Conservation (phyloP, 2,329 filamentous ascomycete genomes). For the Neofusicoccum laricinum region DNA sequence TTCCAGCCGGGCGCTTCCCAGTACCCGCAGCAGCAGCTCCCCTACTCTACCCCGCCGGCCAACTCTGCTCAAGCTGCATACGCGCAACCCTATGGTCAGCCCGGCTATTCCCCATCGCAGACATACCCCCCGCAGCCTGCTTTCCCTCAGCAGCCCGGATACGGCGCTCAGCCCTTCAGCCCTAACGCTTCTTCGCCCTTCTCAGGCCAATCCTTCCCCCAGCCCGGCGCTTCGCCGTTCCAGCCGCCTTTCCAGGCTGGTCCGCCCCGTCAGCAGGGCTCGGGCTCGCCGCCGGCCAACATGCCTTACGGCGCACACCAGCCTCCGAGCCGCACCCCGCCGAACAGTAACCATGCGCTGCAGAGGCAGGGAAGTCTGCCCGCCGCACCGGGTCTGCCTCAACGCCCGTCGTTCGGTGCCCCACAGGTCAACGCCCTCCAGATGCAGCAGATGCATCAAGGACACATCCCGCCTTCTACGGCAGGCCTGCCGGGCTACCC, state of each 20-base stretch:
- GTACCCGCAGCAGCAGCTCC: slow-evolving; percentile 15
- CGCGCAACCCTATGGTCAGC: slow-evolving; percentile 41
- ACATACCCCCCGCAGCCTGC: slow-evolving; percentile 18
- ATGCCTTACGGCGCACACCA: slow-evolving; percentile 42
- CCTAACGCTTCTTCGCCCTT: slow-evolving; percentile 31
- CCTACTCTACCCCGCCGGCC: slow-evolving; percentile 35
- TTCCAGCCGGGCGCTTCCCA: slow-evolving; percentile 5
- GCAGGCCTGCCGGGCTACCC: slow-evolving; percentile 12
- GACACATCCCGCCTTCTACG: slow-evolving; percentile 20
- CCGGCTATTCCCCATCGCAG: slow-evolving; percentile 20
- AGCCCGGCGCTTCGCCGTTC: slow-evolving; percentile 26
- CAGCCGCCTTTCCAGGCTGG: slow-evolving; percentile 24
- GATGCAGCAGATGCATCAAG: slow-evolving; percentile 25
- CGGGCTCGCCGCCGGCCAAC: slow-evolving; percentile 24
- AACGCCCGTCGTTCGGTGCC: slow-evolving; percentile 57
- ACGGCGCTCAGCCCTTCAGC: slow-evolving; percentile 23
- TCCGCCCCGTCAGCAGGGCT: slow-evolving; percentile 21
- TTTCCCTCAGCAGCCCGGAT: slow-evolving; percentile 15
- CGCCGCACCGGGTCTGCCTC: slow-evolving; percentile 57
- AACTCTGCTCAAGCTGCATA: slow-evolving; percentile 27
- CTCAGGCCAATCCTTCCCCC: slow-evolving; percentile 30
- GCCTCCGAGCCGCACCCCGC: slow-evolving; percentile 41
- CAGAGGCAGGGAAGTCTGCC: slow-evolving; percentile 52
- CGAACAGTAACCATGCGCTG: slow-evolving; percentile 24
- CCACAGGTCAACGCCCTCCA: slow-evolving; percentile 47